phyloP scores from a whole-genome alignment of 768 basidiomycete species.

The Suillus paluster region DNA sequence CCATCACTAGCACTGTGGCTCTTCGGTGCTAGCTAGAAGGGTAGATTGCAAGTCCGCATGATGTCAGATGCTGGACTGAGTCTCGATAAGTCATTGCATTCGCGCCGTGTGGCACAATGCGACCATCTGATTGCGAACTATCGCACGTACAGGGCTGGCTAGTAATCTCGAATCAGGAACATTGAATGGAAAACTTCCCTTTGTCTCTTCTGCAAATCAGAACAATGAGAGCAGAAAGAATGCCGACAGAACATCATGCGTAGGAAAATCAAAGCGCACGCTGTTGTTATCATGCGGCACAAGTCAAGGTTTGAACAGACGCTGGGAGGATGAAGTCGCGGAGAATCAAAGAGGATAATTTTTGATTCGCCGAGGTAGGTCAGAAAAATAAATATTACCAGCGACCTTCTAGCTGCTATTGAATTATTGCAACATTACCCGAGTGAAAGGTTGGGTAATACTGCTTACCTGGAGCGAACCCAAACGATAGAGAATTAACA shows the following conservation, averaged over 20 bases:
- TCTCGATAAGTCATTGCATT: neutral
- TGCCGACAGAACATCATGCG: neutral
- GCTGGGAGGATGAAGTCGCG: too few species aligned
- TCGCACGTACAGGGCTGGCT: neutral
- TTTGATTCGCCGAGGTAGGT: conserved; percentile 2
- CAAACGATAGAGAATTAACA: conserved; percentile 1
- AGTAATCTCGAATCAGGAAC: neutral
- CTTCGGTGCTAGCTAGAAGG: neutral
- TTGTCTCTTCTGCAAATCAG: neutral
- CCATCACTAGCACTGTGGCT: too few species aligned
- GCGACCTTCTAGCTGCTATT: neutral
- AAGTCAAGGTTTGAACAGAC: neutral
- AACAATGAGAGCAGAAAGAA: neutral
- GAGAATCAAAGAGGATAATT: conserved; percentile 1
- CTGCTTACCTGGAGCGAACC: neutral
- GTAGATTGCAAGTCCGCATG: neutral
- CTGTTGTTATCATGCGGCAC: neutral
- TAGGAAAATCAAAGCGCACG: neutral
- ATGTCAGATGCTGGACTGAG: neutral
- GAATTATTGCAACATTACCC: neutral
- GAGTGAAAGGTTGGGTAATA: too few species aligned
- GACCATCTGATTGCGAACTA: neutral
- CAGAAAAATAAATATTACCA: neutral
- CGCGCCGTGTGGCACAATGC: too few species aligned
- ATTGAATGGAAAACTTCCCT: neutral